phyloP scores from a whole-genome alignment of 2,329 filamentous ascomycete genomes.

The Bipolaris zeicola region DNA sequence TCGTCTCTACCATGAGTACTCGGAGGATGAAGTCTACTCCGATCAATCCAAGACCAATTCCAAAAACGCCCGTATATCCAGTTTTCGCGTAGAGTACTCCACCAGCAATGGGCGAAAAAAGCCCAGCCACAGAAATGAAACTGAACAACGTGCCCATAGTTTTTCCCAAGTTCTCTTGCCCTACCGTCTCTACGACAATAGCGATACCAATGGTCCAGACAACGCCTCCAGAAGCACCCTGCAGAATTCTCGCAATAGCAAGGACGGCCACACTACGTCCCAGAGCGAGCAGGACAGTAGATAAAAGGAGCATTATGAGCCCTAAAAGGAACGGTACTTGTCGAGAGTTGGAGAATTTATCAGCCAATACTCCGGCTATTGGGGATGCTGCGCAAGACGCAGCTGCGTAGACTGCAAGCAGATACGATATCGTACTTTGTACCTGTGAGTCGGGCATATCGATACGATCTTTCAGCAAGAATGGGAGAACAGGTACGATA shows the following conservation, averaged over 20 bases:
- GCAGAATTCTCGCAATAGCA: conserved; percentile 59
- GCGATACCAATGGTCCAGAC: conserved; percentile 66
- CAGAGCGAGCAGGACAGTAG: conserved; percentile 61
- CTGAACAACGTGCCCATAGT: conserved; percentile 66
- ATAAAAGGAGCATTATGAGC: conserved; percentile 57
- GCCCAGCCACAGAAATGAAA: conserved; percentile 62
- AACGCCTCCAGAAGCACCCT: conserved; percentile 63
- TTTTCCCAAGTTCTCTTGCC: conserved; percentile 62
- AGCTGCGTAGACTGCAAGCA: conserved; percentile 62
- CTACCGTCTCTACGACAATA: conserved; percentile 64
- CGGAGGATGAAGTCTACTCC: conserved; percentile 65
- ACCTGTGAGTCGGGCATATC: conserved; percentile 55
- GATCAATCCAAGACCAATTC: conserved; percentile 60
- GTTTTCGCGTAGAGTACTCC: conserved; percentile 65
- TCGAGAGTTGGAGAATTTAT: conserved; percentile 57
- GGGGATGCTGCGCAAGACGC: conserved; percentile 59
- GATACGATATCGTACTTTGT: conserved; percentile 59
- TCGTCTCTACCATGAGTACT: conserved; percentile 67
- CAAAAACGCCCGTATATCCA: conserved; percentile 65
- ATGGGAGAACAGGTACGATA: conserved; percentile 64
- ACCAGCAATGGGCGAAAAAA: conserved; percentile 64
- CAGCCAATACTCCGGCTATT: conserved; percentile 61
- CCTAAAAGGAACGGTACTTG: conserved; percentile 64
- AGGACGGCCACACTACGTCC: conserved; percentile 57
- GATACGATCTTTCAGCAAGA: conserved; percentile 60